These are phyloP conservation scores for Triticum turgidum DNA, from an alignment of 176 grass and related monocot species.

Conservation along the genomic window DNA sequence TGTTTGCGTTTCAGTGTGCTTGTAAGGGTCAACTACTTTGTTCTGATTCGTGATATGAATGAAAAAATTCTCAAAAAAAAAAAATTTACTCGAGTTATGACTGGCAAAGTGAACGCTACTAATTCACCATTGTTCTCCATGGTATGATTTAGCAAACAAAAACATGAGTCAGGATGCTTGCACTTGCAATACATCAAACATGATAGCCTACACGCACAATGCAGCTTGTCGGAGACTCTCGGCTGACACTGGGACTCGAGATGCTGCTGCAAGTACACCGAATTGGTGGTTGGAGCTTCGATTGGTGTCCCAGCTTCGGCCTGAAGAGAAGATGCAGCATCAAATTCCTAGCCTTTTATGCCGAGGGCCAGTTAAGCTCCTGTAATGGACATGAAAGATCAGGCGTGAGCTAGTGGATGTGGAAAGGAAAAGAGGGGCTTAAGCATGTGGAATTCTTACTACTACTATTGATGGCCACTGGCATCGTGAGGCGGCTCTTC, in stretches of 20 bases:
- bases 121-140: background rate
- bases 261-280: background rate
- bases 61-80: no score
- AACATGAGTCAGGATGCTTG: background rate
- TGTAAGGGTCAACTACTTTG: no score
- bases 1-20: no score
- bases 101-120: no score
- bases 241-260: background rate
- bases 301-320: background rate
- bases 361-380: slow-evolving; percentile 5
- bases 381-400: background rate
- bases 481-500: slow-evolving; percentile 23
- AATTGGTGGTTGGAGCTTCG: background rate
- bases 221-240: background rate
- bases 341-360: background rate
- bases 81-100: background rate
- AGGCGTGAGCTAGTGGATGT: background rate
- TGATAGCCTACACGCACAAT: background rate
- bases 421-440: background rate
- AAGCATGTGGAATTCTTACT: slow-evolving; percentile 10
- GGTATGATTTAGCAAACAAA: background rate
- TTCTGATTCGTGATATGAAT: no score
- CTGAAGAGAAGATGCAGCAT: background rate
- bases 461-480: background rate
- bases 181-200: background rate